phyloP scores from a whole-genome alignment of 208 protist species.

The Trypanosoma boissoni region DNA sequence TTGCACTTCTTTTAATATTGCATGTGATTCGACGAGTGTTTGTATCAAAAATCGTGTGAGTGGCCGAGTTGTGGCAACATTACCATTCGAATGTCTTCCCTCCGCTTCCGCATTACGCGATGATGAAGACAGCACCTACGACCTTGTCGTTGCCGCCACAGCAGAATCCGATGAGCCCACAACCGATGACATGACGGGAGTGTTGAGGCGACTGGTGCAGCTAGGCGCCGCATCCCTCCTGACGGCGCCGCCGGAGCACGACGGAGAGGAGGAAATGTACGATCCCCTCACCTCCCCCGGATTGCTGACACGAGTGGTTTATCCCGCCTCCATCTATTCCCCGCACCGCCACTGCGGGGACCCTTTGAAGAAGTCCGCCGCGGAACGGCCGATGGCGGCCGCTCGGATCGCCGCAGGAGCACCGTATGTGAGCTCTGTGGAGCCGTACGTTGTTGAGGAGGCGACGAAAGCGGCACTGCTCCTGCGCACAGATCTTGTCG shows the following conservation, averaged over 20 bases:
- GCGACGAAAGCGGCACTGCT: constrained; percentile 3
- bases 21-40: constrained; percentile 36
- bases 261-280: constrained; percentile 38
- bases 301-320: constrained; percentile 49
- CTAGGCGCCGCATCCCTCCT: constrained; percentile 72
- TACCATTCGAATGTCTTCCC: constrained; percentile 66
- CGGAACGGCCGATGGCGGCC: neutral
- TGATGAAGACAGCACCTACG: constrained; percentile 12
- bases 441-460: constrained; percentile 29
- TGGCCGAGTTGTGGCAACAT: constrained; percentile 60
- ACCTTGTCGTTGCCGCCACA: neutral
- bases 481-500: constrained; percentile 17
- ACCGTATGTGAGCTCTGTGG: constrained; percentile 29
- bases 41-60: constrained; percentile 44
- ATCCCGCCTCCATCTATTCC: constrained; percentile 65
- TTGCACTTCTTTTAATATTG: constrained; percentile 57
- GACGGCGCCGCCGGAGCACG: constrained; percentile 26
- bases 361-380: constrained; percentile 18
- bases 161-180: neutral
- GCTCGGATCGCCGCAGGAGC: neutral
- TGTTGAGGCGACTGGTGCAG: constrained; percentile 55
- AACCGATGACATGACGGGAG: constrained; percentile 31
- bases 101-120: constrained; percentile 1
- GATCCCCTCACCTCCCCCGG: constrained; percentile 40
- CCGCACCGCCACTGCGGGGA: constrained; percentile 63